Evolutionary conservation across 257 asterid genomes (phyloP).

Genomic region (Capsicum baccatum): DNA sequence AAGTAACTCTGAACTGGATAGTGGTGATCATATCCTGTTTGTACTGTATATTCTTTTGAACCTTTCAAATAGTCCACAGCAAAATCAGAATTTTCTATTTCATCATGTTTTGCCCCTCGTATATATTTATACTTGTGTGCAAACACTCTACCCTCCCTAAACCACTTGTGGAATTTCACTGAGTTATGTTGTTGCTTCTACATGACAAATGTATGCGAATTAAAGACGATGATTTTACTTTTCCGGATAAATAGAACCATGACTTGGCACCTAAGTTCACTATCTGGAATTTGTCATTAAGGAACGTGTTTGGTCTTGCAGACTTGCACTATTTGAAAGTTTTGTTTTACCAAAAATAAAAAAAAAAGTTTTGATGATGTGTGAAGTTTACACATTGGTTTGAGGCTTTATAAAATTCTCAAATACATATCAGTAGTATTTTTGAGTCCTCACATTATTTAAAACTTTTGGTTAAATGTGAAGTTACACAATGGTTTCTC

Average conservation of each 20-base stretch:
- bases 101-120: not conserved
- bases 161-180: too few species aligned
- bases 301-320: too few species aligned
- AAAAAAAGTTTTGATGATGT: not conserved
- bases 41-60: slow-evolving; percentile 15
- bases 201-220: not conserved
- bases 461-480: not conserved
- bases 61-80: not conserved
- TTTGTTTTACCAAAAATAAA: too few species aligned
- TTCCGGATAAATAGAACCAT: not conserved
- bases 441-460: not conserved
- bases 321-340: too few species aligned
- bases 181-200: not conserved
- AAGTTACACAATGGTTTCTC: not conserved
- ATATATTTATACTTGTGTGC: not conserved
- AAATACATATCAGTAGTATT: not conserved
- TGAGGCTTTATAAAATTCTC: not conserved
- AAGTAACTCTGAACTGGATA: not conserved
- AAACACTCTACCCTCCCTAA: too few species aligned
- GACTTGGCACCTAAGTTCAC: not conserved
- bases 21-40: slow-evolving; percentile 24
- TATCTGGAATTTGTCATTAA: too few species aligned
- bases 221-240: not conserved
- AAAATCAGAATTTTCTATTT: not conserved
- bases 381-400: not conserved